phyloP scores from a whole-genome alignment of 169 alveolate genomes.

The Babesia ovata region DNA sequence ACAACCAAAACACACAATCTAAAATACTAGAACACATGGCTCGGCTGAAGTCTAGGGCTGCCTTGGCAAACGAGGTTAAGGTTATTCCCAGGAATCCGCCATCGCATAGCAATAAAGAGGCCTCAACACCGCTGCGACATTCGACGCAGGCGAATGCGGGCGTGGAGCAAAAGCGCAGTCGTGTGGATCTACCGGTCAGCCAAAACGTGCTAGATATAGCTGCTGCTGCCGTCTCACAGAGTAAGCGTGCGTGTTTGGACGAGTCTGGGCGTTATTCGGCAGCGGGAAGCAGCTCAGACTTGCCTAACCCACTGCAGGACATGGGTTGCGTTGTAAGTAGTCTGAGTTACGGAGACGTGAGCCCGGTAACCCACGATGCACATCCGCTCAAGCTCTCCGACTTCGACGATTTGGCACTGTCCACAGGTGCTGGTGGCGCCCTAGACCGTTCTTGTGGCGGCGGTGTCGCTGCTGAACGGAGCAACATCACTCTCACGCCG shows the following conservation, averaged over 20 bases:
- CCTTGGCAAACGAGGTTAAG: not conserved
- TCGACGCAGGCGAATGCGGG: not conserved
- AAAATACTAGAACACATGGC: not conserved
- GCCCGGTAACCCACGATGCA: not conserved
- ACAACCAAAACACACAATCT: not conserved
- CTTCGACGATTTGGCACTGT: slow-evolving; percentile 22
- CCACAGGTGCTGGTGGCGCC: not conserved
- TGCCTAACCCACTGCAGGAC: not conserved
- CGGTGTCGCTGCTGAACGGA: no score
- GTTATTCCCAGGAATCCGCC: not conserved
- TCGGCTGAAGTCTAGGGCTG: not conserved
- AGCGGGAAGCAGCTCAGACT: not conserved
- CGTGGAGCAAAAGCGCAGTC: not conserved
- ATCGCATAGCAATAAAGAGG: not conserved
- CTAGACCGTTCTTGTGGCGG: no score
- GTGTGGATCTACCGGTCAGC: not conserved
- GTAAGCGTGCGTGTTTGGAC: not conserved
- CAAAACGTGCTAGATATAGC: not conserved
- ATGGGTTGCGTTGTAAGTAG: not conserved
- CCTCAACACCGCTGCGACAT: not conserved
- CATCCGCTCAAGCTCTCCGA: slow-evolving; percentile 21
- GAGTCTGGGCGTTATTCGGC: not conserved
- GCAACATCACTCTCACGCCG: no score
- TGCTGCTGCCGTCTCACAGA: no score
- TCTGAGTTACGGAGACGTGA: not conserved